Evolutionary conservation across 2,329 filamentous ascomycete species (phyloP).

Genomic region (Phoma herbarum): DNA sequence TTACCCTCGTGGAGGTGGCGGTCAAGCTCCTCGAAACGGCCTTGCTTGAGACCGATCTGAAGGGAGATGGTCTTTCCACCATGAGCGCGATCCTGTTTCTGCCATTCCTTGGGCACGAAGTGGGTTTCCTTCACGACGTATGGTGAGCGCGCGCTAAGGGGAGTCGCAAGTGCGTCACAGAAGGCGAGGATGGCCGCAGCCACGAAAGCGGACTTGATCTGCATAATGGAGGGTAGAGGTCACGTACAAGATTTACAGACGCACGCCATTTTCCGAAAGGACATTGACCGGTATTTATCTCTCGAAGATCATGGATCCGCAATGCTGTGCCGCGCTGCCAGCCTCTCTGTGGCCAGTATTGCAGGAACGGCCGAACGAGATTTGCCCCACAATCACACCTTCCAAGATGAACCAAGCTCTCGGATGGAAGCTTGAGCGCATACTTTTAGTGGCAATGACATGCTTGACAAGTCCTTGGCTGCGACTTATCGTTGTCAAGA

Average conservation of each 20-base stretch:
- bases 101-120: slow-evolving; percentile 62
- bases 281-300: slow-evolving; percentile 14
- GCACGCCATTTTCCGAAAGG: slow-evolving; percentile 8
- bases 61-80: slow-evolving; percentile 61
- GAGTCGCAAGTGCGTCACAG: slow-evolving; percentile 46
- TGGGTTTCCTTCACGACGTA: slow-evolving; percentile 67
- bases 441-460: slow-evolving; percentile 16
- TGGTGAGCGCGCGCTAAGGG: slow-evolving; percentile 50
- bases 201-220: slow-evolving; percentile 33
- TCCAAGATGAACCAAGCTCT: slow-evolving; percentile 25
- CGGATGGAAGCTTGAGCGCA: slow-evolving; percentile 20
- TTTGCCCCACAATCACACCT: slow-evolving; percentile 20
- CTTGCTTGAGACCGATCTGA: slow-evolving; percentile 67
- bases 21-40: slow-evolving; percentile 64
- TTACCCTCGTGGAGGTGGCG: slow-evolving; percentile 62
- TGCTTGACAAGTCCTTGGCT: slow-evolving; percentile 30
- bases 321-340: neutral
- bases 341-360: slow-evolving; percentile 4
- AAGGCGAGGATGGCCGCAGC: slow-evolving; percentile 41
- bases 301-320: slow-evolving; percentile 1
- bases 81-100: slow-evolving; percentile 57
- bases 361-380: slow-evolving; percentile 7
- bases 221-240: slow-evolving; percentile 30
- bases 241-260: slow-evolving; percentile 17
- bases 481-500: slow-evolving; percentile 8